Conservation (phyloP, 805 yeast species). For the Ogataea angusta region DNA sequence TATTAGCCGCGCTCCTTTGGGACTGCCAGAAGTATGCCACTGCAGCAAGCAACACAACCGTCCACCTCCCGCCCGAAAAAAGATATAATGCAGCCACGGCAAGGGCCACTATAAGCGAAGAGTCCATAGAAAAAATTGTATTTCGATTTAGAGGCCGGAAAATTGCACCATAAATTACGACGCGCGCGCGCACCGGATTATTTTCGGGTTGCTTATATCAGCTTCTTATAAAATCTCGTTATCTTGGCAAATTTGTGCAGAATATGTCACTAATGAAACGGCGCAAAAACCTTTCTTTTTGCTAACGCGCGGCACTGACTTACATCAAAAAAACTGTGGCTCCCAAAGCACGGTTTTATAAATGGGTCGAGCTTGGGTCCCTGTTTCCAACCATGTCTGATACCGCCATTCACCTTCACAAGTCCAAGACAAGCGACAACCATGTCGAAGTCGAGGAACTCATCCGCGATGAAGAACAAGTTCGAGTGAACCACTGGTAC, state of each 20-base stretch:
- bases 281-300: not conserved
- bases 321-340: constrained; percentile 8
- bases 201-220: not conserved
- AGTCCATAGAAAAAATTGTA: not conserved
- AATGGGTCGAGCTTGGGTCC: not conserved
- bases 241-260: not conserved
- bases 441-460: constrained; percentile 14
- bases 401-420: constrained; percentile 5
- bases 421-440: constrained; percentile 2
- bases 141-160: too few species aligned
- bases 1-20: not conserved
- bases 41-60: constrained; percentile 31
- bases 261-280: not conserved
- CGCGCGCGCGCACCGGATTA: not conserved
- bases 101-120: constrained; percentile 4
- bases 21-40: constrained; percentile 7
- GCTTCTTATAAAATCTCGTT: not conserved
- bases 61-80: constrained; percentile 42
- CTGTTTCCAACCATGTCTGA: constrained; percentile 2
- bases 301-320: constrained; percentile 2
- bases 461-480: constrained; percentile 32
- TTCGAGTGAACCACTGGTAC: constrained; percentile 45
- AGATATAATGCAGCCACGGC: constrained; percentile 26
- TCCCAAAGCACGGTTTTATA: not conserved
- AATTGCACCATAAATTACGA: too few species aligned